A percentile compares a stretch with the other conserved stretches of the same genome.
Evolutionary conservation across 306 rosid genomes (phyloP).

Genomic region (Ziziphus jujuba): DNA sequence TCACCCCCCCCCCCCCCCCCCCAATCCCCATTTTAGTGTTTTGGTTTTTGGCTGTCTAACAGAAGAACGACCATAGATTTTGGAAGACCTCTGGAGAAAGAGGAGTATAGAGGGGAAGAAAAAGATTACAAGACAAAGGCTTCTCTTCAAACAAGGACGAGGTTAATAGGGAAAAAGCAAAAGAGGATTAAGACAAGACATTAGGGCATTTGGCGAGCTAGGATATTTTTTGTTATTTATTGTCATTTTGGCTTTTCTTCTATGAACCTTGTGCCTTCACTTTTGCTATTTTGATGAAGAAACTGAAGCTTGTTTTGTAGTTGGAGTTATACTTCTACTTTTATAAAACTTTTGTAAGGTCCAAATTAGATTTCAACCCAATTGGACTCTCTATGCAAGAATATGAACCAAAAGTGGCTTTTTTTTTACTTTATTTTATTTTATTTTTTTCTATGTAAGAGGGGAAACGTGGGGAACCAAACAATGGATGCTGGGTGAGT

Average conservation of each 20-base stretch:
- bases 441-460: too few relatives aligned
- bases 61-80: conserved; percentile 35
- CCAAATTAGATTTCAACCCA: conserved; percentile 13
- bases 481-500: conserved; percentile 27
- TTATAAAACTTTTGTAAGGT: conserved; percentile 10
- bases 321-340: not conserved
- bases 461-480: conserved; percentile 34
- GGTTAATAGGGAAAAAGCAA: conserved; percentile 7
- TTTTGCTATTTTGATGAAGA: conserved; percentile 32
- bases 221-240: conserved; percentile 11
- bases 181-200: not conserved
- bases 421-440: not conserved
- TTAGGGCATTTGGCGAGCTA: not conserved
- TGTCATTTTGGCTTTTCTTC: conserved; percentile 14
- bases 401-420: not conserved
- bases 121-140: not conserved
- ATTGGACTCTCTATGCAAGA: conserved; percentile 34
- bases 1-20: too few relatives aligned
- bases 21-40: conserved; percentile 18
- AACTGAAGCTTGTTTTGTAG: conserved; percentile 36
- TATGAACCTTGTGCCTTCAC: conserved; percentile 21
- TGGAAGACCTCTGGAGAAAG: conserved; percentile 9
- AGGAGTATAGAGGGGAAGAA: not conserved
- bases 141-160: conserved; percentile 15
- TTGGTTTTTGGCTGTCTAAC: conserved; percentile 46